phyloP scores from a whole-genome alignment of 106 monocot species.

The Dendrobium nobile region DNA sequence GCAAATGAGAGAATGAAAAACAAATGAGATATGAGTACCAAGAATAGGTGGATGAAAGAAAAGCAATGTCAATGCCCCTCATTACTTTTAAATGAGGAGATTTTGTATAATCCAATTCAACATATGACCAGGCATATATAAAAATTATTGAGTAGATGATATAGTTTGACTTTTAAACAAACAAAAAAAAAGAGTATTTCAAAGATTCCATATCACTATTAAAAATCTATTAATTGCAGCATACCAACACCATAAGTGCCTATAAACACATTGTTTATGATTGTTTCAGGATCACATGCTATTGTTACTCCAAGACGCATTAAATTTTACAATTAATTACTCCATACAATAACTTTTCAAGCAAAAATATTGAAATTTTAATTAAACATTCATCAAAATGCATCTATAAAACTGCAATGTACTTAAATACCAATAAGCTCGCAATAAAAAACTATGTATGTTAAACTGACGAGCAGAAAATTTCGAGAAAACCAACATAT shows the following conservation, averaged over 20 bases:
- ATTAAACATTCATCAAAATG: background rate
- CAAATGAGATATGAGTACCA: background rate
- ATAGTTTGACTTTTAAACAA: background rate
- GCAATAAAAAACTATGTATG: background rate
- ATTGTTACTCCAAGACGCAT: background rate
- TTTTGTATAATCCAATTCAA: background rate
- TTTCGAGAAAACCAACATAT: slow-evolving; percentile 21
- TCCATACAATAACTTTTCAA: background rate
- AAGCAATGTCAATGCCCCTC: background rate
- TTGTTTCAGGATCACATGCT: background rate
- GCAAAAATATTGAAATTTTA: background rate
- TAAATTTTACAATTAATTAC: background rate
- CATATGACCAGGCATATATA: background rate
- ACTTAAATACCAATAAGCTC: background rate
- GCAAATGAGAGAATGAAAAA: background rate
- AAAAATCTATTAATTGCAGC: background rate
- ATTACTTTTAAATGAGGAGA: background rate
- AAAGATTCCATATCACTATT: background rate
- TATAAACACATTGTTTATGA: background rate
- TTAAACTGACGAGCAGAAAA: background rate
- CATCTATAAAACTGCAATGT: background rate
- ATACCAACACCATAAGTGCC: background rate
- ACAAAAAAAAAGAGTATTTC: background rate
- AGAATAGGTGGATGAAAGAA: background rate
- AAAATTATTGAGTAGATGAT: background rate